Evolutionary conservation across 441 rosid species (phyloP), one percentile per base, ranked within the genome.

Genomic region (Corymbia citriodora): DNA sequence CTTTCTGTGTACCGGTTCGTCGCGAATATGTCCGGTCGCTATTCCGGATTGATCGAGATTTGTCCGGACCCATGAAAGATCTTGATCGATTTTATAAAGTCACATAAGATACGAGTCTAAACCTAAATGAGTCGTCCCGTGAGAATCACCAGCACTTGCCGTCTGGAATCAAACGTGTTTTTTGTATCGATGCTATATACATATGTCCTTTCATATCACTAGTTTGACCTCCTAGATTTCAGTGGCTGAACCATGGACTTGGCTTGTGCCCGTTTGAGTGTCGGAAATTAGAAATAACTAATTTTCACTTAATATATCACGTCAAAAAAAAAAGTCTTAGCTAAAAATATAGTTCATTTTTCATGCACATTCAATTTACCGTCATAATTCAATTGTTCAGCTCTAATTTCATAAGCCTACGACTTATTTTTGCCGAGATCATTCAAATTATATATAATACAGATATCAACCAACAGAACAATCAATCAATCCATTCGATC

Each of bases 121-220:
- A 31, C 79, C 23, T 4, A 31, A 31, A 0, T 0, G 45, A 68
- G 3, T 9, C 3, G 2, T 1, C 23, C 4, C 23, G 12, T 4
- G 23, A 5, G 23, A 68, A 17, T 70, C 19, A 2, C 33, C 19
- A 31, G 79, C 12, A 4, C 12, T 68, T 8, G 36, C 17, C 0
- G 7, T 1, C 1, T 17, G 45, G 79, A 68, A 31, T 31, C 19
- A 36, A 68, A 68, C 33, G 6, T 31, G 13, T 68, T 68, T 68
- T 18, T 3, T 1, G 7, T 9, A 2, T 10, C 5, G 31, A 15
- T 61, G 25, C 2, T 27, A 4, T 16, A 5, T n/a, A 36, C 12
- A 21, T 10, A 16, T 9, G 12, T 31, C 79, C 2, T 31, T 17
- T 31, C 45, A 8, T 31, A 9, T 68, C 12, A 3, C 45, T 9